Evolutionary conservation across 2,329 filamentous ascomycete species (phyloP).

Genomic region (Periglandula ipomoeae): DNA sequence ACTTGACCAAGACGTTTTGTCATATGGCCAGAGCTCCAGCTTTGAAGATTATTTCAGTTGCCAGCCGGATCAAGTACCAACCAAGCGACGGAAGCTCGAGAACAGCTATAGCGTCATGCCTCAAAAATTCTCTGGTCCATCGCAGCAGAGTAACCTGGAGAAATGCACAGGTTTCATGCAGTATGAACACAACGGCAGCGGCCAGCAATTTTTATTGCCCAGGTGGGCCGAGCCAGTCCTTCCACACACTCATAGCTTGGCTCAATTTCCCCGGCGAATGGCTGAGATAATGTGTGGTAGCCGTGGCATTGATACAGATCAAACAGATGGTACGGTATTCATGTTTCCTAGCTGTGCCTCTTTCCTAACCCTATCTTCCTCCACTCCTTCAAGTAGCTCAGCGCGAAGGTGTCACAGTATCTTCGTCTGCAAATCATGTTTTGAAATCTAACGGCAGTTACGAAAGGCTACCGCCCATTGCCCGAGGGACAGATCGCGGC

Average conservation of each 20-base stretch:
- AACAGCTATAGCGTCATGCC: slow-evolving; percentile 22
- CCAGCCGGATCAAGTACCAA: slow-evolving; percentile 15
- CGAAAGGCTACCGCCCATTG: slow-evolving; percentile 26
- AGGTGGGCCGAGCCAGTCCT: slow-evolving; percentile 15
- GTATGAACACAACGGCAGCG: not conserved
- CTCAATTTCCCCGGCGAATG: slow-evolving; percentile 20
- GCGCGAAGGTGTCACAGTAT: too few relatives aligned
- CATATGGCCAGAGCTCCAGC: slow-evolving; percentile 23
- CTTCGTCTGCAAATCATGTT: not conserved
- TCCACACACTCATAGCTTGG: slow-evolving; percentile 15
- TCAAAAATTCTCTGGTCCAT: slow-evolving; percentile 11
- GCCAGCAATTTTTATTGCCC: slow-evolving; percentile 13
- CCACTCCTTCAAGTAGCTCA: too few relatives aligned
- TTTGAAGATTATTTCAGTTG: slow-evolving; percentile 20
- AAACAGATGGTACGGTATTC: slow-evolving; percentile 21
- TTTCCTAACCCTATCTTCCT: not conserved
- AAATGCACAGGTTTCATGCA: not conserved
- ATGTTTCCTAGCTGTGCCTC: not conserved
- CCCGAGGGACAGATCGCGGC: slow-evolving; percentile 15
- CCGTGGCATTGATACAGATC: slow-evolving; percentile 20
- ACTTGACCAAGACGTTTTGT: slow-evolving; percentile 19
- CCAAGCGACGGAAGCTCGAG: slow-evolving; percentile 24
- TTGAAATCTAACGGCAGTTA: not conserved
- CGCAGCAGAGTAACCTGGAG: not conserved
- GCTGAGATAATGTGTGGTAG: slow-evolving; percentile 22